A percentile compares a stretch with the other conserved stretches of the same genome.
phyloP scores from a whole-genome alignment of 495 filamentous ascomycete species.

The Bacidia rubella region DNA sequence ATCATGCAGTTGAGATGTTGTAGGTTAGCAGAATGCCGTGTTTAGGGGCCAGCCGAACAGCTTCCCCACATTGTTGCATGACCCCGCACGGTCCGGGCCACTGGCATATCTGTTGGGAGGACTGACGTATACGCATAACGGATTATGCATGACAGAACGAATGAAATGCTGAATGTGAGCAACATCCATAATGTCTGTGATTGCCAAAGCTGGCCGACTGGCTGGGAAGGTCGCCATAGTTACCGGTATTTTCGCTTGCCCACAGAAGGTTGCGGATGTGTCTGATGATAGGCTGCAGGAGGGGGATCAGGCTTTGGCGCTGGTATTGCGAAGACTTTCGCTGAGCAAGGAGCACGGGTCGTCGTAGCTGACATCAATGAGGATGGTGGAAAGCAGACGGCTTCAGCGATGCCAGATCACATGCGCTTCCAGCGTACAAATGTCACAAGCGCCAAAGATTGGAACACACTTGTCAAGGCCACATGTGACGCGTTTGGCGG shows the following conservation, averaged over 20 bases:
- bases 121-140: background rate
- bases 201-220: constrained; percentile 19
- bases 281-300: constrained; percentile 22
- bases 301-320: constrained; percentile 46
- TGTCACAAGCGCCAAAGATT: constrained; percentile 37
- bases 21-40: too few species aligned
- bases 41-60: background rate
- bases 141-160: background rate
- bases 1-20: too few species aligned
- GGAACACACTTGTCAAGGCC: constrained; percentile 32
- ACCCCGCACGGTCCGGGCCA: background rate
- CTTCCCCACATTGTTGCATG: background rate
- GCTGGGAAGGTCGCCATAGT: constrained; percentile 36
- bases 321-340: constrained; percentile 42
- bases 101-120: background rate
- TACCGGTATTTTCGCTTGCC: constrained; percentile 14
- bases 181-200: constrained; percentile 1
- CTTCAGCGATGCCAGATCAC: constrained; percentile 25
- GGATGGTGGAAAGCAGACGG: constrained; percentile 35
- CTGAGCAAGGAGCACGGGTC: constrained; percentile 43
- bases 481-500: constrained; percentile 36
- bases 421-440: constrained; percentile 37
- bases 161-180: background rate
- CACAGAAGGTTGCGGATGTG: background rate
- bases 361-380: constrained; percentile 47